These are phyloP conservation scores for Ogataea sp. DNA, from an alignment of 805 yeast genomes.

Conservation along the genomic window DNA sequence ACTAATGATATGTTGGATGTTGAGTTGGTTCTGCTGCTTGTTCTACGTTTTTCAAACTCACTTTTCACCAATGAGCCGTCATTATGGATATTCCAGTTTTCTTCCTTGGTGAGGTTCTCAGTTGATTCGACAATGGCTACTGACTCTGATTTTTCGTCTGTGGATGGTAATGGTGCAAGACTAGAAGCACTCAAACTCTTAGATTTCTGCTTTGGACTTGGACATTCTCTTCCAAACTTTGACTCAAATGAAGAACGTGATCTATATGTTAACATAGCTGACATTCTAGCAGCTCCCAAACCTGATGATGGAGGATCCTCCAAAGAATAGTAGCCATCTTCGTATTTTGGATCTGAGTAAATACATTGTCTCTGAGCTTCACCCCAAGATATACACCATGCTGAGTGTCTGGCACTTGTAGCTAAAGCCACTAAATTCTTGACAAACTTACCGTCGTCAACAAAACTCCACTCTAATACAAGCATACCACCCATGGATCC, in stretches of 20 bases:
- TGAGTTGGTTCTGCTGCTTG: slow-evolving; percentile 21
- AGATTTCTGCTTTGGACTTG: slow-evolving; percentile 26
- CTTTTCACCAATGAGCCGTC: slow-evolving; percentile 47
- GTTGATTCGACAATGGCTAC: neutral
- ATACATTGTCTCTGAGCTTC: slow-evolving; percentile 97
- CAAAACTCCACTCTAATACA: slow-evolving; percentile 77
- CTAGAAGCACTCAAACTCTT: slow-evolving; percentile 9
- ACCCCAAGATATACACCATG: slow-evolving; percentile 99
- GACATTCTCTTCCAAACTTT: slow-evolving; percentile 80
- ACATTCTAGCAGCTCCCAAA: slow-evolving; percentile 94
- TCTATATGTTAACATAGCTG: slow-evolving; percentile 88
- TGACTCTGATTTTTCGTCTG: neutral
- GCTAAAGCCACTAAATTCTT: slow-evolving; percentile 74
- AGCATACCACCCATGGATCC: slow-evolving; percentile 99
- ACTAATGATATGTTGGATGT: slow-evolving; percentile 12
- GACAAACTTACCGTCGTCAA: slow-evolving; percentile 55
- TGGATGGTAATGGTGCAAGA: neutral
- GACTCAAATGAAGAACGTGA: slow-evolving; percentile 87
- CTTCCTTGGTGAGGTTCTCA: slow-evolving; percentile 31
- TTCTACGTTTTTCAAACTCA: slow-evolving; percentile 20
- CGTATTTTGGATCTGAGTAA: slow-evolving; percentile 88
- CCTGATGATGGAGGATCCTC: slow-evolving; percentile 83
- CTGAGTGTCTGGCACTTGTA: slow-evolving; percentile 89
- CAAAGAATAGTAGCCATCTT: slow-evolving; percentile 77
- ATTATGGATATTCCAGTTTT: slow-evolving; percentile 78